A percentile compares a stretch with the other conserved stretches of the same genome.
These are phyloP conservation scores for Debaryomyces nepalensis DNA, from an alignment of 1,139 yeast genomes.

Conservation along the genomic window DNA sequence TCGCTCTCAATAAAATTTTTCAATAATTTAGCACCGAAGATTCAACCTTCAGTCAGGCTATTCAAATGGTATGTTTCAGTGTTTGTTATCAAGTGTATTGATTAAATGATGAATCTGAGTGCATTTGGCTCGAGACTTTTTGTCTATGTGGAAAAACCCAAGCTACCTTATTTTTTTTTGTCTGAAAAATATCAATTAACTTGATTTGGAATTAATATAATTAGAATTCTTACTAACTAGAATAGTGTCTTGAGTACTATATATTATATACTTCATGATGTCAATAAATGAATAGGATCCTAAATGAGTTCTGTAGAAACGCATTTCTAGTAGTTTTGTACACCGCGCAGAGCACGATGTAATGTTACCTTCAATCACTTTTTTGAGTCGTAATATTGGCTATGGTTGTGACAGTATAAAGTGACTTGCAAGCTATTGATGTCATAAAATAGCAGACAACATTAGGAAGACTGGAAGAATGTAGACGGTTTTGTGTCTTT, in stretches of 20 bases:
- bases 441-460: no score
- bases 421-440: no score
- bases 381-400: no score
- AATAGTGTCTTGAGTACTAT: background rate
- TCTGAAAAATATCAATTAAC: constrained; percentile 22
- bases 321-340: no score
- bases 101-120: constrained; percentile 76
- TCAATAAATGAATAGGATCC: constrained; percentile 1
- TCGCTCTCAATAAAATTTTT: constrained; percentile 1
- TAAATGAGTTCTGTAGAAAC: background rate
- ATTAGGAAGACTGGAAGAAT: no score
- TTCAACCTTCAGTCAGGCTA: background rate
- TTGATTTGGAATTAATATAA: constrained; percentile 1
- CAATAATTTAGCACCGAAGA: background rate
- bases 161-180: constrained; percentile 73
- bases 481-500: constrained; percentile 5
- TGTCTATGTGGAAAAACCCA: constrained; percentile 93
- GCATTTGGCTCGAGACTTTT: constrained; percentile 96
- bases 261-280: background rate
- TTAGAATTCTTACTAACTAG: constrained; percentile 4
- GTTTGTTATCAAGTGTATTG: constrained; percentile 1
- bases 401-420: no score
- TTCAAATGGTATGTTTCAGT: constrained; percentile 9
- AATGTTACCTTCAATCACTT: no score
- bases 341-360: no score